Evolutionary conservation across 257 asterid species (phyloP).

Genomic region (Solanum piurae): DNA sequence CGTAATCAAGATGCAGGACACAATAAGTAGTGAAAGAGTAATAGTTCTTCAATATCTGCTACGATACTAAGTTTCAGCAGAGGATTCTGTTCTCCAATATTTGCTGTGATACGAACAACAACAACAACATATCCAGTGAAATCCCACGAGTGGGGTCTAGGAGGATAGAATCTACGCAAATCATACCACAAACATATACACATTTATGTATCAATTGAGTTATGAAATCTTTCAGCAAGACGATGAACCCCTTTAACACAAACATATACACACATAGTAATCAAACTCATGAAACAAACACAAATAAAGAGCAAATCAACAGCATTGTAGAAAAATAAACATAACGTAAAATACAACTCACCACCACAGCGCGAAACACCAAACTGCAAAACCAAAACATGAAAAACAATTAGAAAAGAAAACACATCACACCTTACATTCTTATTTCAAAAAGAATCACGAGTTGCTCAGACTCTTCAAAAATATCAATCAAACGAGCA

Average conservation of each 20-base stretch:
- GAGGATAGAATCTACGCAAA: background rate
- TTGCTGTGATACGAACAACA: background rate
- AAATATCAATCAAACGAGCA: background rate
- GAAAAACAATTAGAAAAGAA: background rate
- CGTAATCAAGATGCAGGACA: background rate
- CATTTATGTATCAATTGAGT: background rate
- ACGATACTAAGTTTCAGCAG: background rate
- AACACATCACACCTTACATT: background rate
- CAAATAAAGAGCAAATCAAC: background rate
- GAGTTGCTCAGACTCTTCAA: background rate
- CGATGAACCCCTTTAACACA: background rate
- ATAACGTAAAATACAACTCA: conserved; percentile 1
- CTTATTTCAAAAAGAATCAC: background rate
- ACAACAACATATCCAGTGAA: no score
- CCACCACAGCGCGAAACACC: conserved; percentile 27
- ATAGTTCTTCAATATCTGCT: background rate
- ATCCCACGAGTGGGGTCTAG: background rate
- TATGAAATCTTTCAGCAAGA: background rate
- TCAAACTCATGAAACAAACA: background rate
- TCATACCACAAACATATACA: background rate
- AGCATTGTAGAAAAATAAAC: background rate
- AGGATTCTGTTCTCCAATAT: background rate
- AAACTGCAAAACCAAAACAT: conserved; percentile 18
- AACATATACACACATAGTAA: background rate
- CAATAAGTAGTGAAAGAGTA: background rate